Percentiles rank a stretch among this genome's conserved stretches.
phyloP scores from a whole-genome alignment of 2,329 filamentous ascomycete genomes.

The Trichoderma gracile region DNA sequence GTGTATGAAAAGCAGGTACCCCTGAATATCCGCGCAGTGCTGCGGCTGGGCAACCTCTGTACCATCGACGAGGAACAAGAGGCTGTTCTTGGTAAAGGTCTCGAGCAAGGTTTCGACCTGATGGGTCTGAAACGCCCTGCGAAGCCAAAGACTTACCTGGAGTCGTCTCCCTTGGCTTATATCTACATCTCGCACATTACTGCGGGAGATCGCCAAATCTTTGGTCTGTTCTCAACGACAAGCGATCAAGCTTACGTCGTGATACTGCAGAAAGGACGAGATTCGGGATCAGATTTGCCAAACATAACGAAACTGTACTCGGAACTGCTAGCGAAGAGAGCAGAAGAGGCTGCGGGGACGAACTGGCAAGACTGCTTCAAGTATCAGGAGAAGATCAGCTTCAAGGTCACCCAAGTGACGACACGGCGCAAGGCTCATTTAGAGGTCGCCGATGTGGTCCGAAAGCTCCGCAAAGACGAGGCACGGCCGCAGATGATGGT shows the following conservation, averaged over 20 bases:
- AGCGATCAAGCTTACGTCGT: slow-evolving; percentile 80
- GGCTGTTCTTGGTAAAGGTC: slow-evolving; percentile 85
- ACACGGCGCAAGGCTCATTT: slow-evolving; percentile 86
- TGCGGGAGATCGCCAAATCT: slow-evolving; percentile 87
- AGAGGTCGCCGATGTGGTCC: slow-evolving; percentile 83
- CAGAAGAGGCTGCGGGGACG: slow-evolving; percentile 66
- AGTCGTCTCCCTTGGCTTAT: slow-evolving; percentile 73
- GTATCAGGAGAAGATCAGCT: slow-evolving; percentile 83
- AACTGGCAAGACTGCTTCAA: slow-evolving; percentile 79
- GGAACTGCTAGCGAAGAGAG: slow-evolving; percentile 68
- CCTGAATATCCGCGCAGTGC: slow-evolving; percentile 78
- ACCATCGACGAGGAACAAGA: slow-evolving; percentile 90
- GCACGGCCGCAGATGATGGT: slow-evolving; percentile 77
- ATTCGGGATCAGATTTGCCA: slow-evolving; percentile 77
- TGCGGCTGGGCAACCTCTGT: slow-evolving; percentile 87
- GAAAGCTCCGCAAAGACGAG: slow-evolving; percentile 88
- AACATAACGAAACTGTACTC: slow-evolving; percentile 88
- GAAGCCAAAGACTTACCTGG: slow-evolving; percentile 70
- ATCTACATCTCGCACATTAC: slow-evolving; percentile 92
- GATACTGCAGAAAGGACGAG: slow-evolving; percentile 79
- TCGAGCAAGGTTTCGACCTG: slow-evolving; percentile 93
- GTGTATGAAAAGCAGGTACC: slow-evolving; percentile 96
- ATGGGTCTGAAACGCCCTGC: slow-evolving; percentile 67
- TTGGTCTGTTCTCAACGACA: slow-evolving; percentile 85
- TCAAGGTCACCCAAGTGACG: slow-evolving; percentile 84